These are phyloP conservation scores for Moelleriella libera DNA, from an alignment of 2,329 filamentous ascomycete genomes.

Conservation along the genomic window DNA sequence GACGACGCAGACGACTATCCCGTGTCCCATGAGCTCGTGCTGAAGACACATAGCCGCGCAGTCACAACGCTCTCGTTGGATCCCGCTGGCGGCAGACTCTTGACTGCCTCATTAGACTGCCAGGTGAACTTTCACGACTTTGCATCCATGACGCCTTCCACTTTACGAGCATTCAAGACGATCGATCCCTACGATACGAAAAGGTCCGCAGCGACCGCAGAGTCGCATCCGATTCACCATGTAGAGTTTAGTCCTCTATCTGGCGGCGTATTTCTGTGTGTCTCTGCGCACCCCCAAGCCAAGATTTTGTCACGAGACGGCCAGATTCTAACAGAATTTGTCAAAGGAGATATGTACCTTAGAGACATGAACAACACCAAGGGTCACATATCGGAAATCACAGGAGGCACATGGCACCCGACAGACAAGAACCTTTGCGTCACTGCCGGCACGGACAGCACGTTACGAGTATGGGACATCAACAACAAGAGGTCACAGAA, in stretches of 20 bases:
- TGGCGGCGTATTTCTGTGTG: conserved; percentile 68
- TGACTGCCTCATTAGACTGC: conserved; percentile 86
- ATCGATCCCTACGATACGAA: conserved; percentile 78
- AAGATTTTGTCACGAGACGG: conserved; percentile 85
- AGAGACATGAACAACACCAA: conserved; percentile 97
- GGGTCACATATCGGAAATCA: conserved; percentile 86
- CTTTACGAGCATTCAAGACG: conserved; percentile 83
- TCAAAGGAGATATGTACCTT: conserved; percentile 97
- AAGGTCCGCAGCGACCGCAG: conserved; percentile 48
- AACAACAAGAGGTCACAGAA: conserved; percentile 84
- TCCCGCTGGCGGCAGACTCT: conserved; percentile 67
- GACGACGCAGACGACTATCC: conserved; percentile 82
- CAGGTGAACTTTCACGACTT: conserved; percentile 91
- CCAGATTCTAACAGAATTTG: conserved; percentile 71
- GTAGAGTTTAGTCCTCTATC: conserved; percentile 75
- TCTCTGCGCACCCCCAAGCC: conserved; percentile 80
- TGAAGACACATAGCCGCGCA: conserved; percentile 84
- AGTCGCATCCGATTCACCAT: conserved; percentile 80
- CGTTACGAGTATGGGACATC: conserved; percentile 90
- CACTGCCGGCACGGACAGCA: conserved; percentile 90
- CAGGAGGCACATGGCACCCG: conserved; percentile 82
- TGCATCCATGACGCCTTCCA: conserved; percentile 87
- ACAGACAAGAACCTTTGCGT: conserved; percentile 72
- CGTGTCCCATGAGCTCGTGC: conserved; percentile 78
- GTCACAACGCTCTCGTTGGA: conserved; percentile 78